These are phyloP conservation scores for Pichia pseudocactophila DNA, from an alignment of 805 yeast genomes.

Conservation along the genomic window DNA sequence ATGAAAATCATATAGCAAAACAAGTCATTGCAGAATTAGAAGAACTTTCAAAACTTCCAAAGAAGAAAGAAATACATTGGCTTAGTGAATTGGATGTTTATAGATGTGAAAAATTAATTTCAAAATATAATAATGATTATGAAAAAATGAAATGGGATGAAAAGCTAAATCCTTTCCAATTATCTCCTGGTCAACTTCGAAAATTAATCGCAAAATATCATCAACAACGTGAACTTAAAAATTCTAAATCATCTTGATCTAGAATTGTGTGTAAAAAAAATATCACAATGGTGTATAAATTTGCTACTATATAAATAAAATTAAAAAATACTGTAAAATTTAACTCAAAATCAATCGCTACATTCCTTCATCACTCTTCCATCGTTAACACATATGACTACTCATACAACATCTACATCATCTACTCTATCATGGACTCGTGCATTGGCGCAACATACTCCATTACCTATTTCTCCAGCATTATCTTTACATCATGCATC, in stretches of 20 bases:
- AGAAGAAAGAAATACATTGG: slow-evolving; percentile 34
- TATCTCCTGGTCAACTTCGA: slow-evolving; percentile 74
- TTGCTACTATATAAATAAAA: too few species aligned
- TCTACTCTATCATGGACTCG: not conserved
- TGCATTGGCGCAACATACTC: not conserved
- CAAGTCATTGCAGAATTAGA: slow-evolving; percentile 66
- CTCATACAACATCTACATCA: not conserved
- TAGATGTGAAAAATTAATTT: slow-evolving; percentile 57
- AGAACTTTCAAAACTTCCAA: slow-evolving; percentile 40
- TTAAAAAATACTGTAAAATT: too few species aligned
- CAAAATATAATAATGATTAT: slow-evolving; percentile 82
- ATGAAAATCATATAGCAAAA: slow-evolving; percentile 30
- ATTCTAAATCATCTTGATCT: too few species aligned
- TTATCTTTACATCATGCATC: not conserved
- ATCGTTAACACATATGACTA: not conserved
- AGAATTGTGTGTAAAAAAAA: too few species aligned
- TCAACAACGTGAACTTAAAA: not conserved
- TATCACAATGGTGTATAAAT: too few species aligned
- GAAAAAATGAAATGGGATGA: slow-evolving; percentile 89
- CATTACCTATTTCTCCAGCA: not conserved
- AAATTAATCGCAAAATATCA: slow-evolving; percentile 48
- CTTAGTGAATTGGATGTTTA: slow-evolving; percentile 67
- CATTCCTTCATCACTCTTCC: too few species aligned
- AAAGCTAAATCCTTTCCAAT: slow-evolving; percentile 75
- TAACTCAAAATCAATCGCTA: too few species aligned